Evolutionary conservation across 2,329 filamentous ascomycete genomes (phyloP).

Genomic region (Beauveria bassiana): DNA sequence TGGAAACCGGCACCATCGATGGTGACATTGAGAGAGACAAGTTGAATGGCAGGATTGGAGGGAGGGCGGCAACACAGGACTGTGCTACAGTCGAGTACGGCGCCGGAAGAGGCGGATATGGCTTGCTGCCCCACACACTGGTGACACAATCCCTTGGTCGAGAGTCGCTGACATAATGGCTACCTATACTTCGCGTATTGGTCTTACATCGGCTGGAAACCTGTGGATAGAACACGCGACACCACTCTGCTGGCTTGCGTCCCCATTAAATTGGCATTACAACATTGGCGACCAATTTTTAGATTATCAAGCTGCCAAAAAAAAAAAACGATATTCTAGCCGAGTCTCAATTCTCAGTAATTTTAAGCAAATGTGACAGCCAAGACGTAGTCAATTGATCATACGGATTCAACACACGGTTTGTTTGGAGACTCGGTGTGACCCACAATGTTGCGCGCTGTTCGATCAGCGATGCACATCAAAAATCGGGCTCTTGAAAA

Average conservation of each 20-base stretch:
- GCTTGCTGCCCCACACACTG: constrained; percentile 1
- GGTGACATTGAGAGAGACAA: not conserved
- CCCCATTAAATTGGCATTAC: not conserved
- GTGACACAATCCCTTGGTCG: not conserved
- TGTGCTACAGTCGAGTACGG: not conserved
- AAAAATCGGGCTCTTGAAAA: constrained; percentile 21
- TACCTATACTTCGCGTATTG: not conserved
- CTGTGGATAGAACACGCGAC: not conserved
- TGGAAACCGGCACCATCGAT: not conserved
- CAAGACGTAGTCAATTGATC: not conserved
- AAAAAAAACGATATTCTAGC: not conserved
- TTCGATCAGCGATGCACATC: not conserved
- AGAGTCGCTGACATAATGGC: not conserved
- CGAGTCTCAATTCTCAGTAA: not conserved
- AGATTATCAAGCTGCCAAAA: not conserved
- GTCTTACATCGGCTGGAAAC: not conserved
- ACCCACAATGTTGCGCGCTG: not conserved
- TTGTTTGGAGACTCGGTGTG: not conserved
- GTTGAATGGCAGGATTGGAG: not conserved
- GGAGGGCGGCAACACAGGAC: not conserved
- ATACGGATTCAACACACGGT: constrained; percentile 4
- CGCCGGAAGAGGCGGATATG: constrained; percentile 9
- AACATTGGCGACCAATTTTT: not conserved
- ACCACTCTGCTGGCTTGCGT: not conserved
- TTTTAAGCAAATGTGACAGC: not conserved